These are phyloP conservation scores for Lepidium aucheri DNA, from an alignment of 345 rosid species.

Conservation along the genomic window DNA sequence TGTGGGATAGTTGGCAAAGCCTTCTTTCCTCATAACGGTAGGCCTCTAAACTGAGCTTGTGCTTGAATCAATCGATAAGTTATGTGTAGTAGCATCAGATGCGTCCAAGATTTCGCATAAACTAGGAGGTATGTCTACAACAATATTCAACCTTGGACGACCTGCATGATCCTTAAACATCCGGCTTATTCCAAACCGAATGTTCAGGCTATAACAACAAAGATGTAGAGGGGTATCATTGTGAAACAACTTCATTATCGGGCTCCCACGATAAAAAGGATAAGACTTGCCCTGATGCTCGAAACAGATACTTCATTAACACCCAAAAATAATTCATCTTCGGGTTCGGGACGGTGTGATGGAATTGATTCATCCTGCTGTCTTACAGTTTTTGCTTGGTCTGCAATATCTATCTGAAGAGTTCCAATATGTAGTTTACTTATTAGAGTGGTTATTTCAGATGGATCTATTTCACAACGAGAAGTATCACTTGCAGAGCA, in stretches of 20 bases:
- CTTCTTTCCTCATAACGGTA: slow-evolving; percentile 35
- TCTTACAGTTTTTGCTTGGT: slow-evolving; percentile 29
- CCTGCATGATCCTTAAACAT: slow-evolving; percentile 47
- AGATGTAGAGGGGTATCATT: slow-evolving; percentile 40
- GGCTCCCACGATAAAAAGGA: slow-evolving; percentile 35
- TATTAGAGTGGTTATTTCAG: slow-evolving; percentile 35
- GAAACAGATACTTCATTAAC: slow-evolving; percentile 44
- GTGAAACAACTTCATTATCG: slow-evolving; percentile 45
- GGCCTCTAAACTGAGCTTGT: slow-evolving; percentile 56
- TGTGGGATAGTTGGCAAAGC: slow-evolving; percentile 36
- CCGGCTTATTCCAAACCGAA: slow-evolving; percentile 50
- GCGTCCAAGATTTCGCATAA: slow-evolving; percentile 54
- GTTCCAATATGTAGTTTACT: slow-evolving; percentile 32
- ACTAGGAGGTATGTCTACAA: slow-evolving; percentile 45
- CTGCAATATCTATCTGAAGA: slow-evolving; percentile 30
- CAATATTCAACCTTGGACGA: slow-evolving; percentile 55
- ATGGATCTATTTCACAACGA: neutral
- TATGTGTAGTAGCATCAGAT: slow-evolving; percentile 37
- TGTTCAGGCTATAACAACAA: slow-evolving; percentile 35
- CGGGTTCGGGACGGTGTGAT: slow-evolving; percentile 11
- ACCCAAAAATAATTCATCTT: slow-evolving; percentile 31
- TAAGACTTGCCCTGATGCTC: slow-evolving; percentile 38
- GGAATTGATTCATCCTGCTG: slow-evolving; percentile 25
- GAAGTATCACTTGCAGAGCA: slow-evolving; percentile 15
- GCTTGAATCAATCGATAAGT: slow-evolving; percentile 33